These are phyloP conservation scores for Trichoderma asperelloides DNA, from an alignment of 495 filamentous ascomycete species.

Conservation along the genomic window DNA sequence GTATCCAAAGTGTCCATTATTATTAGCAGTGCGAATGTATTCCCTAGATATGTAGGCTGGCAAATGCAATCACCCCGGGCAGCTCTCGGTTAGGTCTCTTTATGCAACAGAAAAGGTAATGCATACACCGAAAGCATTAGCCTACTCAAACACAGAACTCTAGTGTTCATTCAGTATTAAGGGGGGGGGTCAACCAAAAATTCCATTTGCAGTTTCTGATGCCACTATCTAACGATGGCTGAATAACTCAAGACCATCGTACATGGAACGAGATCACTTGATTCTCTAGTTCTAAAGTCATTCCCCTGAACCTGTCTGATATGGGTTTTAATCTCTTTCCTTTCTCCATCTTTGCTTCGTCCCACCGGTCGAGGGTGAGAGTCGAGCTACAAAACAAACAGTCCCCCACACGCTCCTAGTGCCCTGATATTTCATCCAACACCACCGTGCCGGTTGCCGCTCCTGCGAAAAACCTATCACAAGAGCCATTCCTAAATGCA, in stretches of 20 bases:
- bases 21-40: too few relatives aligned
- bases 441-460: neutral
- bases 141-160: neutral
- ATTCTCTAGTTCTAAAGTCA: slow-evolving; percentile 4
- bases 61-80: too few relatives aligned
- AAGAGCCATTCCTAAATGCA: slow-evolving; percentile 8
- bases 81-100: too few relatives aligned
- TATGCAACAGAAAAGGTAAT: too few relatives aligned
- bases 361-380: neutral
- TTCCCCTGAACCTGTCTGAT: neutral
- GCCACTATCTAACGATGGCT: slow-evolving; percentile 3
- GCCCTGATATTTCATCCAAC: neutral
- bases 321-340: neutral
- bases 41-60: too few relatives aligned
- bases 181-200: slow-evolving; percentile 1
- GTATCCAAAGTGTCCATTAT: too few relatives aligned
- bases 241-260: neutral
- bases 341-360: neutral
- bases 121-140: neutral
- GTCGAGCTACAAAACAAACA: neutral
- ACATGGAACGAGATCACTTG: slow-evolving; percentile 7
- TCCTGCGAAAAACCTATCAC: neutral
- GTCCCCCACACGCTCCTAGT: neutral
- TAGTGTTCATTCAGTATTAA: neutral
- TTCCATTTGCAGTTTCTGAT: slow-evolving; percentile 5